Evolutionary conservation across 2,329 filamentous ascomycete species (phyloP).

Genomic region (Simplicillium aogashimaense): DNA sequence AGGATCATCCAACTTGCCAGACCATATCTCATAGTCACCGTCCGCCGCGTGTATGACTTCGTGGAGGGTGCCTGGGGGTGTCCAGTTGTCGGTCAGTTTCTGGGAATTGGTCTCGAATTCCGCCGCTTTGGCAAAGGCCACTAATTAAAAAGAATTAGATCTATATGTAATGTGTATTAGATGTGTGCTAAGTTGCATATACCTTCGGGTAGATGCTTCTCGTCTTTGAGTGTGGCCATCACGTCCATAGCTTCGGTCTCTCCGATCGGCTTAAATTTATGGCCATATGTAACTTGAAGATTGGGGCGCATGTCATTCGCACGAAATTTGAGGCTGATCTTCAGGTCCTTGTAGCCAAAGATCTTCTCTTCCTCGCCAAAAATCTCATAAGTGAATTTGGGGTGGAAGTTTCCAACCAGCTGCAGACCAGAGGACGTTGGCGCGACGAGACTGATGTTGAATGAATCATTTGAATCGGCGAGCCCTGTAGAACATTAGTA

Average conservation of each 20-base stretch:
- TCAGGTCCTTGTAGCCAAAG: constrained; percentile 78
- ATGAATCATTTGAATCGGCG: constrained; percentile 49
- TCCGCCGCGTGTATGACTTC: constrained; percentile 51
- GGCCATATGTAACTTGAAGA: constrained; percentile 58
- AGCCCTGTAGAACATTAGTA: constrained; percentile 37
- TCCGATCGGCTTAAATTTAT: constrained; percentile 60
- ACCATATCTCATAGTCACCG: constrained; percentile 75
- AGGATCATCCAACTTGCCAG: constrained; percentile 60
- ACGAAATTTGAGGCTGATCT: constrained; percentile 60
- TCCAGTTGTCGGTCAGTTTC: constrained; percentile 36
- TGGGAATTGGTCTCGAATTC: constrained; percentile 54
- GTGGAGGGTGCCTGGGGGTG: constrained; percentile 67
- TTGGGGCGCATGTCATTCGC: constrained; percentile 69
- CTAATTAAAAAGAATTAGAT: constrained; percentile 25
- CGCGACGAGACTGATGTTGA: constrained; percentile 50
- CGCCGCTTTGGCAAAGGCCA: constrained; percentile 53
- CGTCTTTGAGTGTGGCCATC: constrained; percentile 50
- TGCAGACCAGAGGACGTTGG: constrained; percentile 39
- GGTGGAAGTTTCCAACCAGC: constrained; percentile 62
- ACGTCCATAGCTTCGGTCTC: constrained; percentile 64
- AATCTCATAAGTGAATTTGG: constrained; percentile 81
- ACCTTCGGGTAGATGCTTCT: constrained; percentile 59
- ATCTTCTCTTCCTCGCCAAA: constrained; percentile 91
- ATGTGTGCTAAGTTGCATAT: constrained; percentile 15
- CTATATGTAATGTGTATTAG: not conserved